Percentiles rank a stretch among this genome's conserved stretches.
phyloP scores from a whole-genome alignment of 2,329 filamentous ascomycete genomes.

The Domatiomyces catenatus region DNA sequence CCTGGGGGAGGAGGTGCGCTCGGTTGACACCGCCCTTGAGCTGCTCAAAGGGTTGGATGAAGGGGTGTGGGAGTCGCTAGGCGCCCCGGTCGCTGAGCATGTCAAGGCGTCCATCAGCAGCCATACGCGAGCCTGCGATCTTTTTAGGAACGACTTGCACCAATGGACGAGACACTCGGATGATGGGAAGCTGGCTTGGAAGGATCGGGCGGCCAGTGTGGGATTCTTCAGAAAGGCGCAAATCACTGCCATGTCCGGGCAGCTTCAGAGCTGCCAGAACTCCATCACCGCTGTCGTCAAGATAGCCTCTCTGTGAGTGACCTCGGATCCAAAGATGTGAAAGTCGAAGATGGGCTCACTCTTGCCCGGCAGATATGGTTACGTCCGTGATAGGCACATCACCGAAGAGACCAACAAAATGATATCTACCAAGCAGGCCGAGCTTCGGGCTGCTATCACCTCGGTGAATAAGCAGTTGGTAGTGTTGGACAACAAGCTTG shows the following conservation, averaged over 20 bases:
- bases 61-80: constrained; percentile 18
- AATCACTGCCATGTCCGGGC: constrained; percentile 1
- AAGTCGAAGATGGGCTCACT: constrained; percentile 10
- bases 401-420: constrained; percentile 22
- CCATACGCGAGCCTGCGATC: constrained; percentile 18
- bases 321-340: too few species aligned
- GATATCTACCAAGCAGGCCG: constrained; percentile 19
- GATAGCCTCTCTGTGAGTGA: constrained; percentile 1
- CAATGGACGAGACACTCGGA: neutral
- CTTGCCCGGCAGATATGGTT: constrained; percentile 19
- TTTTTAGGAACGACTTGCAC: neutral
- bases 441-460: constrained; percentile 18
- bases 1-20: constrained; percentile 20
- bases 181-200: neutral
- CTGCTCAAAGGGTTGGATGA: constrained; percentile 14
- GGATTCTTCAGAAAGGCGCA: constrained; percentile 1
- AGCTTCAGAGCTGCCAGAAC: constrained; percentile 1
- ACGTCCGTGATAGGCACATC: constrained; percentile 20
- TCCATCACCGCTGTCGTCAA: neutral
- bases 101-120: constrained; percentile 19
- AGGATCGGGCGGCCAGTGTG: neutral
- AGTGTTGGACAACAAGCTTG: constrained; percentile 18
- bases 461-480: constrained; percentile 13
- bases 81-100: constrained; percentile 14
- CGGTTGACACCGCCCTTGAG: constrained; percentile 19